A percentile compares a stretch with the other conserved stretches of the same genome.
These are phyloP conservation scores for Nothophoma quercina DNA, from an alignment of 2,329 filamentous ascomycete genomes.

Conservation along the genomic window DNA sequence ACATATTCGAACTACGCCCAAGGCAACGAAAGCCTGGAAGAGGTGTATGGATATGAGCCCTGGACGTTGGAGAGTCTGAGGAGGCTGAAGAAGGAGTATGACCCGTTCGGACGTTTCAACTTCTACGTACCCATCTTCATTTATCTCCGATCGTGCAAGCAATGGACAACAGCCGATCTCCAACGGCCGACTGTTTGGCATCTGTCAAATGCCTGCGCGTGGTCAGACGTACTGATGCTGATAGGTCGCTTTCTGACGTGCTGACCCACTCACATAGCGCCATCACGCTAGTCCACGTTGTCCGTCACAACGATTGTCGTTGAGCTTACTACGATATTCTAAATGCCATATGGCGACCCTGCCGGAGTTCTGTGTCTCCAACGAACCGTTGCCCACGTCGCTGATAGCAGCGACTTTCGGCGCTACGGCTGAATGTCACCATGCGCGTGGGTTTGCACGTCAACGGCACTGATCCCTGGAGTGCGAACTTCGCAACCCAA, in stretches of 20 bases:
- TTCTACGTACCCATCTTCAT: constrained; percentile 39
- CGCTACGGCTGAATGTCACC: constrained; percentile 15
- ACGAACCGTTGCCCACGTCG: not conserved
- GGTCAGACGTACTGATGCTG: not conserved
- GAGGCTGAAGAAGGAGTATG: constrained; percentile 43
- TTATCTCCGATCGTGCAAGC: no score
- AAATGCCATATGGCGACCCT: not conserved
- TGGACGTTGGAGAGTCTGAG: constrained; percentile 45
- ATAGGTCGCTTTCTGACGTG: constrained; percentile 15
- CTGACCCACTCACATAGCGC: constrained; percentile 20
- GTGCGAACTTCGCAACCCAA: not conserved
- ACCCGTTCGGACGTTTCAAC: constrained; percentile 41
- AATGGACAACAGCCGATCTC: no score
- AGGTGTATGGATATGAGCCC: constrained; percentile 44
- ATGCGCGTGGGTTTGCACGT: constrained; percentile 19
- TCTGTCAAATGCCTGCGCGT: not conserved
- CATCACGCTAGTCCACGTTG: constrained; percentile 12
- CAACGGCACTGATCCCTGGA: constrained; percentile 2
- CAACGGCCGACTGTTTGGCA: not conserved
- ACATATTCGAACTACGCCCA: constrained; percentile 47
- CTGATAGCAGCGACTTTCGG: constrained; percentile 9
- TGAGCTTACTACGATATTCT: not conserved
- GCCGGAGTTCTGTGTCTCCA: not conserved
- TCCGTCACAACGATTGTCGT: not conserved
- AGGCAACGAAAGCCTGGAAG: constrained; percentile 38